Evolutionary conservation across 371 early-diverging fungal species (phyloP).

Genomic region (Furculomyces boomerangus): DNA sequence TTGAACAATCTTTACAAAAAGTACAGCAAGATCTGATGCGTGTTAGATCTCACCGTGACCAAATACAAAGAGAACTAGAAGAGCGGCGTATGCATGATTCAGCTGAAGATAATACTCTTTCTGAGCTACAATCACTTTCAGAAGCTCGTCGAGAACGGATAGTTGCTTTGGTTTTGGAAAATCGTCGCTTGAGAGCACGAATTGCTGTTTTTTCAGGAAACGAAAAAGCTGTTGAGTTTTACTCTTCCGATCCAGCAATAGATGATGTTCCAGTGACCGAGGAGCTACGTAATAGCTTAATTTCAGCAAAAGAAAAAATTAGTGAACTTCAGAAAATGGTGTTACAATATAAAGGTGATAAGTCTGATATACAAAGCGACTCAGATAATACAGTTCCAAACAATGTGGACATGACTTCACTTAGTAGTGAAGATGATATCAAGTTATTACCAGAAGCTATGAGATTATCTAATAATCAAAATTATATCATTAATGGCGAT

Average conservation of each 20-base stretch:
- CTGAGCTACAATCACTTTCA: conserved; percentile 44
- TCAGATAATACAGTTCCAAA: neutral
- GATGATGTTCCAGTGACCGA: conserved; percentile 23
- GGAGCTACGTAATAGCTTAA: conserved; percentile 24
- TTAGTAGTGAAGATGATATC: too few relatives aligned
- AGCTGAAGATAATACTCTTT: conserved; percentile 34
- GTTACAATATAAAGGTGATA: too few relatives aligned
- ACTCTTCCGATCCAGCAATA: conserved; percentile 30
- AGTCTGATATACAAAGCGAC: too few relatives aligned
- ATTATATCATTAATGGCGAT: too few relatives aligned
- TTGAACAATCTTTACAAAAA: conserved; percentile 46
- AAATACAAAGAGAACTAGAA: conserved; percentile 48
- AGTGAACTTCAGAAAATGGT: neutral
- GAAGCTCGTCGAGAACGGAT: conserved; percentile 53
- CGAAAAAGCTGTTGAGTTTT: conserved; percentile 45
- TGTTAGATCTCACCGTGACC: conserved; percentile 61
- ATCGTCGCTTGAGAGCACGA: conserved; percentile 43
- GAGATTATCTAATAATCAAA: too few relatives aligned
- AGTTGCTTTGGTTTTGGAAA: conserved; percentile 35
- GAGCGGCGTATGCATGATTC: conserved; percentile 45
- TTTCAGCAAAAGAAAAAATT: neutral
- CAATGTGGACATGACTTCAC: conserved; percentile 1
- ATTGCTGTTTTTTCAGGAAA: conserved; percentile 42
- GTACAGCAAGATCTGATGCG: conserved; percentile 56
- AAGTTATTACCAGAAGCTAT: too few relatives aligned